phyloP scores from a whole-genome alignment of 495 filamentous ascomycete genomes.

The Chaetomium cochliodes region DNA sequence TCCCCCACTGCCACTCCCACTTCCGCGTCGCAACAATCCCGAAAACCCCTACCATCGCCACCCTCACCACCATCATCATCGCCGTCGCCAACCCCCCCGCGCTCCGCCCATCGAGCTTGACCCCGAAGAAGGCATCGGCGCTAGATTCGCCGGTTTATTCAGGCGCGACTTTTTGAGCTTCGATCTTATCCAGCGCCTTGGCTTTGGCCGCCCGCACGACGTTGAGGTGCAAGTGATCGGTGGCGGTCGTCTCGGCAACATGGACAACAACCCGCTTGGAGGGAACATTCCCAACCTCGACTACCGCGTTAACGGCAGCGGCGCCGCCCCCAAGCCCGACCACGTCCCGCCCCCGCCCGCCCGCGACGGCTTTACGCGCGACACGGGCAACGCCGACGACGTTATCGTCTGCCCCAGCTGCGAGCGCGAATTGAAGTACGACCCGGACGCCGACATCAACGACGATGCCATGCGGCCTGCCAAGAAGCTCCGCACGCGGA shows the following conservation, averaged over 20 bases:
- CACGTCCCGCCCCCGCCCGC: slow-evolving; percentile 39
- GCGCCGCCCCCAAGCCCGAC: slow-evolving; percentile 32
- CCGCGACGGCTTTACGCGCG: slow-evolving; percentile 43
- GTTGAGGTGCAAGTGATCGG: slow-evolving; percentile 28
- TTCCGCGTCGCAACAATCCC: slow-evolving; percentile 10
- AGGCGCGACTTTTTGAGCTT: neutral
- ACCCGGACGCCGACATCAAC: slow-evolving; percentile 38
- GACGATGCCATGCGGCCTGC: slow-evolving; percentile 23
- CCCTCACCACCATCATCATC: neutral
- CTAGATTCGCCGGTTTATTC: neutral
- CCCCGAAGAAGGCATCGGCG: neutral
- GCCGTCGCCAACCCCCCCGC: neutral
- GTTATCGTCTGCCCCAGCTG: slow-evolving; percentile 48
- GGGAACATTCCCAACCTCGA: slow-evolving; percentile 34
- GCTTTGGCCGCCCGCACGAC: slow-evolving; percentile 18
- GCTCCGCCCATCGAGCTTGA: neutral
- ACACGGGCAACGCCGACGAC: slow-evolving; percentile 42
- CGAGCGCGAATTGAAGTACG: slow-evolving; percentile 47
- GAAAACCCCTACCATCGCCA: neutral
- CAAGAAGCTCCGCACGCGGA: slow-evolving; percentile 42
- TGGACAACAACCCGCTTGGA: slow-evolving; percentile 34
- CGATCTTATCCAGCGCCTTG: neutral
- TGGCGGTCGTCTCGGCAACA: neutral
- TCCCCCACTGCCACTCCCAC: slow-evolving; percentile 8
- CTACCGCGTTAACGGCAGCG: slow-evolving; percentile 31